Conservation (phyloP, 2,329 filamentous ascomycete species). For the Aspergillus pseudotamarii region DNA sequence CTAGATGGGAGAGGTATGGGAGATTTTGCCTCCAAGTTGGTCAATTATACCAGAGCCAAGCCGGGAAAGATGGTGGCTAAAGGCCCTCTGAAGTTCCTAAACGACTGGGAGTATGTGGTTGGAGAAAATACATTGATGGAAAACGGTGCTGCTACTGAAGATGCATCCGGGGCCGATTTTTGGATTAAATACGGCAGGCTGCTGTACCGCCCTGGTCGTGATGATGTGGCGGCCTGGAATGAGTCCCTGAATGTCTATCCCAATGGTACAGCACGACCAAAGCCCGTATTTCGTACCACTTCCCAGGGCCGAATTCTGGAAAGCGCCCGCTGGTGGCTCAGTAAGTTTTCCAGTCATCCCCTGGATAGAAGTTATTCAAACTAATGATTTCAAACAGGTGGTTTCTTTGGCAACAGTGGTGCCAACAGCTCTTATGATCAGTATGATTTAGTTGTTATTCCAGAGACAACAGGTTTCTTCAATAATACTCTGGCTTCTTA, state of each 20-base stretch:
- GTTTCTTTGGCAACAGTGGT: slow-evolving; percentile 33
- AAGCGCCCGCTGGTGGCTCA: slow-evolving; percentile 50
- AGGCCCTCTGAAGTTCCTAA: slow-evolving; percentile 57
- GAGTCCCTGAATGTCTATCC: slow-evolving; percentile 41
- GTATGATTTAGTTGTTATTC: slow-evolving; percentile 51
- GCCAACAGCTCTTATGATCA: slow-evolving; percentile 26
- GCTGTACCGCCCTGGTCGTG: slow-evolving; percentile 53
- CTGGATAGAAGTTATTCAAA: no score
- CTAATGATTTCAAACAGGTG: slow-evolving; percentile 20
- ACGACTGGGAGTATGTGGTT: slow-evolving; percentile 54
- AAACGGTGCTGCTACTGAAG: slow-evolving; percentile 55
- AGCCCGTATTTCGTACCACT: slow-evolving; percentile 58
- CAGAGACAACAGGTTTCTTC: slow-evolving; percentile 54
- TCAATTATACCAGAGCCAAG: slow-evolving; percentile 47
- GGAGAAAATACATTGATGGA: slow-evolving; percentile 51
- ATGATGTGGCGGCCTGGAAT: slow-evolving; percentile 52
- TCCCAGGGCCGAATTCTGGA: slow-evolving; percentile 58
- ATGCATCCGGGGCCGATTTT: slow-evolving; percentile 53
- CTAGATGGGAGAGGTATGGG: slow-evolving; percentile 55
- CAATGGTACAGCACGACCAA: slow-evolving; percentile 52
- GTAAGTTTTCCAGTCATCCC: slow-evolving; percentile 28
- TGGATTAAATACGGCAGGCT: slow-evolving; percentile 59
- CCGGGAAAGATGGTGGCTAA: slow-evolving; percentile 36
- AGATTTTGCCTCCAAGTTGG: slow-evolving; percentile 53
- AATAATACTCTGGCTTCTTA: slow-evolving; percentile 52